These are phyloP conservation scores for Umbelopsis sp. DNA, from an alignment of 371 early-diverging fungal species.

Conservation along the genomic window DNA sequence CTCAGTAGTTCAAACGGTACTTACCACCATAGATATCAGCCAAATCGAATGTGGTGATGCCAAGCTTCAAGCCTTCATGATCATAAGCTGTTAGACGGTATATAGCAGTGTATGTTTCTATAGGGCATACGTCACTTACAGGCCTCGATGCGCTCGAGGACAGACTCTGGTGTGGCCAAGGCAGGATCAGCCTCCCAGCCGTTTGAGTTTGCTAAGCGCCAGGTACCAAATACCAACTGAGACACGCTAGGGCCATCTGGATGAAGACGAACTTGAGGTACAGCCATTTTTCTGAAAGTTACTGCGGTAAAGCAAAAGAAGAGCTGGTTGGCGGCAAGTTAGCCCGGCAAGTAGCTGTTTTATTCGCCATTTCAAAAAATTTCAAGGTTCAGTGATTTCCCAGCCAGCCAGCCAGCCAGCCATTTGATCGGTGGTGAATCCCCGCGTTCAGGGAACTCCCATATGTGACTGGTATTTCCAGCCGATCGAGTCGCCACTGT, in stretches of 20 bases:
- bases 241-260: slow-evolving; percentile 26
- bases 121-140: slow-evolving; percentile 20
- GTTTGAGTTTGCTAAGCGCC: slow-evolving; percentile 29
- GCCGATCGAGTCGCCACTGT: no score
- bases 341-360: no score
- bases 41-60: slow-evolving; percentile 47
- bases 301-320: not conserved
- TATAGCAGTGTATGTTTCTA: not conserved
- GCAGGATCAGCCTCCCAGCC: slow-evolving; percentile 24
- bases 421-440: no score
- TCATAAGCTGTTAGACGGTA: not conserved
- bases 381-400: not conserved
- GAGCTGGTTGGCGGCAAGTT: not conserved
- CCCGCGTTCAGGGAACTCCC: no score
- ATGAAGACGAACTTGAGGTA: slow-evolving; percentile 19
- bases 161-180: slow-evolving; percentile 24
- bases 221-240: slow-evolving; percentile 37
- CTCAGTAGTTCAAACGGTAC: not conserved
- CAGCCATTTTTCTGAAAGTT: not conserved
- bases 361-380: not conserved
- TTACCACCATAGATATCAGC: slow-evolving; percentile 46
- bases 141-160: slow-evolving; percentile 36
- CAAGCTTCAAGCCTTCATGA: slow-evolving; percentile 25
- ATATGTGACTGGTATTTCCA: no score
- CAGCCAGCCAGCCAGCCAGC: no score